phyloP scores from a whole-genome alignment of 75 land plant species.

The Cunninghamia lanceolata region DNA sequence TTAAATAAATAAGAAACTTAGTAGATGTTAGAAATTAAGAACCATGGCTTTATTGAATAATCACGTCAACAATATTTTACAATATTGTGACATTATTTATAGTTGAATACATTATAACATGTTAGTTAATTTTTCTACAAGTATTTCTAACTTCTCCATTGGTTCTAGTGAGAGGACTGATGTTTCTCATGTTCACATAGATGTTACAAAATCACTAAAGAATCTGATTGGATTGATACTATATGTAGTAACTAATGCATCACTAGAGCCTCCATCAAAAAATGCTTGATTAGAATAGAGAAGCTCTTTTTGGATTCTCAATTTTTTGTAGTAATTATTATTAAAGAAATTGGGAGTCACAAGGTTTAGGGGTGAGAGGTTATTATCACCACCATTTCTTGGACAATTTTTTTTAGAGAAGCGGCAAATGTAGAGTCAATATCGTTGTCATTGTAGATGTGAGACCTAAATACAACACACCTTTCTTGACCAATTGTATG shows the following conservation, averaged over 20 bases:
- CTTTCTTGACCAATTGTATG: too few species aligned
- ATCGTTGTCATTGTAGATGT: too few species aligned
- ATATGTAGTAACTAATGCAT: conserved; percentile 9
- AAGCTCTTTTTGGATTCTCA: conserved; percentile 1
- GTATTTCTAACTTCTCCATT: conserved; percentile 25
- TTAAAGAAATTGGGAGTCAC: conserved; percentile 6
- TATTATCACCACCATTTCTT: too few species aligned
- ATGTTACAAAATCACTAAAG: conserved; percentile 12
- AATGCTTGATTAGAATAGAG: conserved; percentile 16
- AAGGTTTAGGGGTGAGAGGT: not conserved
- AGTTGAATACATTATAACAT: too few species aligned
- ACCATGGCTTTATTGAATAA: too few species aligned
- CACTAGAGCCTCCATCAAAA: not conserved
- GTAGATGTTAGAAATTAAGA: too few species aligned
- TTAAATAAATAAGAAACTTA: too few species aligned
- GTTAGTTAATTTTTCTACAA: conserved; percentile 20
- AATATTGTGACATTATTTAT: too few species aligned
- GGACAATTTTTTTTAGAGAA: too few species aligned
- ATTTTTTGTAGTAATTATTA: conserved; percentile 11
- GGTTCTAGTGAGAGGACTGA: conserved; percentile 20
- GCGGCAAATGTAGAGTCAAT: not conserved
- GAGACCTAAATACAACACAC: too few species aligned
- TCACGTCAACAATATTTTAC: too few species aligned
- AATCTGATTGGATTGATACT: conserved; percentile 1
- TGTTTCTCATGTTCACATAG: conserved; percentile 31